Evolutionary conservation across 1,139 yeast species (phyloP).

Genomic region (Pichia sp.): DNA sequence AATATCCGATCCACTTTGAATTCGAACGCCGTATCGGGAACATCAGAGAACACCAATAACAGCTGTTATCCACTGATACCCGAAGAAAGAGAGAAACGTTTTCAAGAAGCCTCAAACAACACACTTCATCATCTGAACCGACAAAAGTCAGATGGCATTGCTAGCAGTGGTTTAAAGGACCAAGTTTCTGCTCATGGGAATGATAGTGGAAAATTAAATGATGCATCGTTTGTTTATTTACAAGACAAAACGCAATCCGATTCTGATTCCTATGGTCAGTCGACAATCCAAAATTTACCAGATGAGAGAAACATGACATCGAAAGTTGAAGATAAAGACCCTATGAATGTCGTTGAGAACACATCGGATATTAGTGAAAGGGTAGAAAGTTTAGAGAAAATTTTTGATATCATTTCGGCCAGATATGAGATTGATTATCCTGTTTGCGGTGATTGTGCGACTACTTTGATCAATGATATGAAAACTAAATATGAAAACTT

Average conservation of each 20-base stretch:
- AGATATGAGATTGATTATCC: conserved; percentile 84
- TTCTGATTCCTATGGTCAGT: not conserved
- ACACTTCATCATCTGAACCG: too few relatives aligned
- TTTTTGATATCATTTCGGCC: conserved; percentile 57
- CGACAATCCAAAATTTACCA: too few relatives aligned
- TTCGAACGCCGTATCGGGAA: not conserved
- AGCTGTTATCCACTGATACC: conserved; percentile 20
- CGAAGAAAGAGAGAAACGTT: conserved; percentile 21
- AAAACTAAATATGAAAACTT: conserved; percentile 66
- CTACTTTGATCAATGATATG: conserved; percentile 54
- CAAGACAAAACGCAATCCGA: conserved; percentile 6
- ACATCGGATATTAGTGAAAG: conserved; percentile 27
- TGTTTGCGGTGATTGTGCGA: conserved; percentile 80
- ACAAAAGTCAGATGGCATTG: too few relatives aligned
- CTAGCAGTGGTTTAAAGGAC: not conserved
- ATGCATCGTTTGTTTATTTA: conserved; percentile 7
- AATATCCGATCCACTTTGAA: not conserved
- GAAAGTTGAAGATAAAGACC: too few relatives aligned
- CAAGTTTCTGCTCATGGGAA: too few relatives aligned
- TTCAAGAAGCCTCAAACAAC: conserved; percentile 21
- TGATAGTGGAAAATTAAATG: not conserved
- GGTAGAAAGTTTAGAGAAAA: conserved; percentile 40
- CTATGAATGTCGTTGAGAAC: conserved; percentile 16
- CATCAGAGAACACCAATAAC: conserved; percentile 13
- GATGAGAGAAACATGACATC: too few relatives aligned